Percentiles rank a stretch among this genome's conserved stretches.
Conservation (phyloP, 2,329 filamentous ascomycete species). For the Cryphonectria naterciae region DNA sequence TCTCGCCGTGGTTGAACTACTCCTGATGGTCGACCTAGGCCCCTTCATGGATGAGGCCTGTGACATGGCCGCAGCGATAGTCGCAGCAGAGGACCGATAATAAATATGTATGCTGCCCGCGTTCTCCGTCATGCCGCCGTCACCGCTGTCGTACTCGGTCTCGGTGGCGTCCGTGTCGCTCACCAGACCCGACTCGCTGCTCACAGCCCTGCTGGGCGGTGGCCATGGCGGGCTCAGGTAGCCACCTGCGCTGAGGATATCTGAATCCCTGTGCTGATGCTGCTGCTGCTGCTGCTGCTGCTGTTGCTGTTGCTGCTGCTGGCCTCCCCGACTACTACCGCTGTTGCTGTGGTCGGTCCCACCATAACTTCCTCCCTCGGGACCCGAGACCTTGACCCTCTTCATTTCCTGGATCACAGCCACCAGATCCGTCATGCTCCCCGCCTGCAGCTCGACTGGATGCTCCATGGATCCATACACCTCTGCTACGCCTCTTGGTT, state of each 20-base stretch:
- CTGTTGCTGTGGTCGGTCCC: neutral
- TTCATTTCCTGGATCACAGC: conserved; percentile 8
- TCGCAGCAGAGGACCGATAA: conserved; percentile 18
- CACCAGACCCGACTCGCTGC: conserved; percentile 3
- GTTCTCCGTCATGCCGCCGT: neutral
- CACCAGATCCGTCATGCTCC: conserved; percentile 21
- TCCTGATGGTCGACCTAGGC: conserved; percentile 1
- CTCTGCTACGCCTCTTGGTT: neutral
- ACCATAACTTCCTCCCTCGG: neutral
- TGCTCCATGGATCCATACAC: conserved; percentile 19
- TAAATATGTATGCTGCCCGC: conserved; percentile 19
- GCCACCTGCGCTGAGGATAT: neutral
- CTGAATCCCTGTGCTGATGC: neutral
- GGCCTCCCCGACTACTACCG: neutral
- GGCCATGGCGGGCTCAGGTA: conserved; percentile 6
- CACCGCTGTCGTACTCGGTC: conserved; percentile 10
- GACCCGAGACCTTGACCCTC: neutral
- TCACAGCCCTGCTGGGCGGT: neutral
- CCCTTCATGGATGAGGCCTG: conserved; percentile 11
- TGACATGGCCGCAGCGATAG: conserved; percentile 19
- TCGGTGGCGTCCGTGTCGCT: conserved; percentile 5
- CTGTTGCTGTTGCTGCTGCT: neutral
- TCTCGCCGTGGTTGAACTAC: conserved; percentile 12
- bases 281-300: no score
- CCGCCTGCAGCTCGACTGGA: conserved; percentile 24